Base-by-base conservation (phyloP, 2,329 filamentous ascomycete genomes). In the Talaromyces sp. region DNA sequence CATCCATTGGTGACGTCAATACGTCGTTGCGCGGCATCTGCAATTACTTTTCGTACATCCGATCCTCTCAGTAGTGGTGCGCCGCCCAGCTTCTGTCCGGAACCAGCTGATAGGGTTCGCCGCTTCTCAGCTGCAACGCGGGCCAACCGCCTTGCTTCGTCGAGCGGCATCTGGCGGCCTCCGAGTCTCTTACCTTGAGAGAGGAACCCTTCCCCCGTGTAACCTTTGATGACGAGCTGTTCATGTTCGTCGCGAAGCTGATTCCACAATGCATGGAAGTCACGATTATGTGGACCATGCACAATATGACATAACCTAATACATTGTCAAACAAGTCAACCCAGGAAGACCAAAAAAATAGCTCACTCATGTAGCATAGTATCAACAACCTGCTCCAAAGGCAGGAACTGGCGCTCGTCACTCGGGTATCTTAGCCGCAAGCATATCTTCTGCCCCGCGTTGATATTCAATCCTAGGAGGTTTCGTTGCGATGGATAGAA, bases 151-250 rank as follows among this genome's bases (percentile, higher is more conserved):
- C 89, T 87, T 65, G 90, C 89, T 78, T 97, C 93, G 22, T 90
- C 83, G 66, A 86, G 80, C 1, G 90, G 86, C n/a, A 92, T 83
- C 49, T 80, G 66, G 76, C 78, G 65, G 2, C 90, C 90, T 62
- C 93, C 93, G 0, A 97, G 84, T 11, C 86, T 86, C 16, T 87
- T 86, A 1, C 93, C 94, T 37, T 89, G 81, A 0, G 89, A 89
- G 35, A 97, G 80, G 78, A 97, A 97, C 0, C 91, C 91, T 76
- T 97, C 93, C 13, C 94, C 94, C 0, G 91, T 96, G 73, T 94
- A 97, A 19, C 94, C 94, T 74, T 94, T 95, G 66, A 87, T 81
- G 11, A 88, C 73, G 7, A 97, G 84, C 2, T 87, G 86, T 71
- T 93, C 87, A 71, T 94, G 89, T 78, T 97, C 93, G 65, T 94